Conservation (phyloP, 805 yeast species). For the Jamesozyma gamospora region DNA sequence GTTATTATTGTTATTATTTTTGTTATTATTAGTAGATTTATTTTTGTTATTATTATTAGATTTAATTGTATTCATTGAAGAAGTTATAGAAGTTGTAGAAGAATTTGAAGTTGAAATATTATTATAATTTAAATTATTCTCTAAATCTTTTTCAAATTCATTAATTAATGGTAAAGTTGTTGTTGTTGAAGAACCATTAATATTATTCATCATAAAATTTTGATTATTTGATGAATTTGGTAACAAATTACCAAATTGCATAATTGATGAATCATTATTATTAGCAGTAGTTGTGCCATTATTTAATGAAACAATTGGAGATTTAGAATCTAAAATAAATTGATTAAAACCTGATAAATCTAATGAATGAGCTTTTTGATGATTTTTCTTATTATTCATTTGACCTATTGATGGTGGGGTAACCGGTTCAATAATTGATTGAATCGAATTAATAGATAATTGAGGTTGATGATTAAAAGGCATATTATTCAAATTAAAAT, state of each 20-base stretch:
- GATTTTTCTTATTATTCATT: slow-evolving; percentile 15
- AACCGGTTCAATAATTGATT: slow-evolving; percentile 16
- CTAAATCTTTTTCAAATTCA: slow-evolving; percentile 23
- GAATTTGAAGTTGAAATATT: slow-evolving; percentile 7
- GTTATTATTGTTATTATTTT: slow-evolving; percentile 9
- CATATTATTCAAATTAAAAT: slow-evolving; percentile 10
- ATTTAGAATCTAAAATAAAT: slow-evolving; percentile 14
- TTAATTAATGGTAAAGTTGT: slow-evolving; percentile 28
- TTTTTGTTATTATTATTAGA: not conserved
- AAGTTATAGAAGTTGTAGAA: slow-evolving; percentile 1
- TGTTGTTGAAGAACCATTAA: not conserved
- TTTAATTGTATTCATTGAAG: not conserved
- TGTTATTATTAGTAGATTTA: slow-evolving; percentile 4
- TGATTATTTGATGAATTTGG: not conserved
- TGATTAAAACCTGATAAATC: slow-evolving; percentile 26
- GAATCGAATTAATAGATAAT: slow-evolving; percentile 21
- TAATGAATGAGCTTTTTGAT: slow-evolving; percentile 26
- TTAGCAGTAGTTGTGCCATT: slow-evolving; percentile 2
- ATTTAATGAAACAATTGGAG: slow-evolving; percentile 23
- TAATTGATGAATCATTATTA: slow-evolving; percentile 4
- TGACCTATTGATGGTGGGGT: slow-evolving; percentile 17
- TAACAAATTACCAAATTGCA: not conserved
- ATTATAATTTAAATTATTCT: slow-evolving; percentile 1
- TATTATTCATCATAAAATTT: not conserved
- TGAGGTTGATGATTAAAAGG: slow-evolving; percentile 28